These are phyloP conservation scores for Parastagonospora avenae DNA, from an alignment of 2,329 filamentous ascomycete species.

Conservation along the genomic window DNA sequence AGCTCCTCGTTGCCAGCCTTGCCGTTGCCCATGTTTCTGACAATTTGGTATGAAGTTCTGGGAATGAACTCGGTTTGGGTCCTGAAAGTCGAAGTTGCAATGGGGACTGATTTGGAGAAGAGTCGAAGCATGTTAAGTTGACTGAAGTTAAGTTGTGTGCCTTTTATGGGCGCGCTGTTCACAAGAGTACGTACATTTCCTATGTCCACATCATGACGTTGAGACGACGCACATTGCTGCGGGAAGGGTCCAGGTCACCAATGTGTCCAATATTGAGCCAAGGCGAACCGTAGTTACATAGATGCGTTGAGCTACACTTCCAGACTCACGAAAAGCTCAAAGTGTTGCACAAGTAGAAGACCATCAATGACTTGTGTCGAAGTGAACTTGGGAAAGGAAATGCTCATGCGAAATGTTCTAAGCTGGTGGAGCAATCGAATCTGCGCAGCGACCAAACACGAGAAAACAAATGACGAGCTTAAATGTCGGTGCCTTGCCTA, in stretches of 20 bases:
- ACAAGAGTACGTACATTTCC: conserved; percentile 8
- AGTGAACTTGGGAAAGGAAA: too few relatives aligned
- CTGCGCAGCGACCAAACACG: too few relatives aligned
- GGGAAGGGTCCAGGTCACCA: conserved; percentile 6
- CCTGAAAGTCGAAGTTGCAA: conserved; percentile 8
- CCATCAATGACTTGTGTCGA: too few relatives aligned
- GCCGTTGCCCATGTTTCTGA: conserved; percentile 40
- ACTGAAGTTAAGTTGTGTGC: neutral
- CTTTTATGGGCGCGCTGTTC: conserved; percentile 17
- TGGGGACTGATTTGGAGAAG: conserved; percentile 25
- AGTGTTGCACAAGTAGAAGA: neutral
- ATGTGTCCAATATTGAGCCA: neutral
- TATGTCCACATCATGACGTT: conserved; percentile 40
- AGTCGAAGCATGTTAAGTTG: conserved; percentile 37
- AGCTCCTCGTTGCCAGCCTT: conserved; percentile 48
- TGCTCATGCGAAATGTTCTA: too few relatives aligned
- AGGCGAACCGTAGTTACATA: neutral
- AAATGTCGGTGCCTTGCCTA: too few relatives aligned
- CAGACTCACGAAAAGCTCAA: neutral
- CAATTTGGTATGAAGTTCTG: conserved; percentile 21
- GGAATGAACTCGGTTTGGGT: conserved; percentile 15
- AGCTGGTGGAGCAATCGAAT: too few relatives aligned
- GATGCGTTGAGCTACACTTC: neutral
- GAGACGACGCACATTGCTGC: conserved; percentile 19
- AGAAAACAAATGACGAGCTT: too few relatives aligned